Conservation (phyloP, 2,329 filamentous ascomycete genomes). For the Calonectria pauciramosa region DNA sequence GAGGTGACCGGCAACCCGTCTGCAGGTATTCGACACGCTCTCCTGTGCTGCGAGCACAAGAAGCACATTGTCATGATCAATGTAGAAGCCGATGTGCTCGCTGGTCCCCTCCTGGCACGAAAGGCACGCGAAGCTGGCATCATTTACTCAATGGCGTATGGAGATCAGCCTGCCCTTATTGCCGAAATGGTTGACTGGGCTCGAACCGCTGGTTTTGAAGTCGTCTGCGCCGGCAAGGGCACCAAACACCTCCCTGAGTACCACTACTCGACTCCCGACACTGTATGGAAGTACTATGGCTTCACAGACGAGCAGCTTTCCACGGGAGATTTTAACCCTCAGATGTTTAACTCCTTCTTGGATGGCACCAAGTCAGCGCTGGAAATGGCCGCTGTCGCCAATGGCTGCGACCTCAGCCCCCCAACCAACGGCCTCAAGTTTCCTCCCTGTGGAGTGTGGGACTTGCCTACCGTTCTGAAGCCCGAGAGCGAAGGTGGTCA, state of each 20-base stretch:
- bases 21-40: slow-evolving; percentile 57
- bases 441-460: slow-evolving; percentile 58
- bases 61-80: slow-evolving; percentile 65
- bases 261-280: slow-evolving; percentile 61
- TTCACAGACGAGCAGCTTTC: slow-evolving; percentile 60
- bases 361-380: slow-evolving; percentile 62
- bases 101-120: slow-evolving; percentile 55
- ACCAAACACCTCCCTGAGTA: slow-evolving; percentile 62
- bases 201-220: slow-evolving; percentile 57
- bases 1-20: slow-evolving; percentile 59
- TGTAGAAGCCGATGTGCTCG: slow-evolving; percentile 60
- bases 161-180: slow-evolving; percentile 60
- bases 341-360: slow-evolving; percentile 64
- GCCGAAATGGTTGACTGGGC: slow-evolving; percentile 45
- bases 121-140: slow-evolving; percentile 60
- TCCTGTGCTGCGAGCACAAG: slow-evolving; percentile 61
- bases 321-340: slow-evolving; percentile 58
- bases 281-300: slow-evolving; percentile 61
- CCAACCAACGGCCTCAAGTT: slow-evolving; percentile 57
- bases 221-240: slow-evolving; percentile 60
- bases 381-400: slow-evolving; percentile 63
- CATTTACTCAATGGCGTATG: slow-evolving; percentile 62
- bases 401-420: slow-evolving; percentile 57
- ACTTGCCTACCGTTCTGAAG: slow-evolving; percentile 57
- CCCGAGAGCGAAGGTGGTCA: slow-evolving; percentile 57